Conservation (phyloP, 257 asterid species). For the Lavandula angustifolia region DNA sequence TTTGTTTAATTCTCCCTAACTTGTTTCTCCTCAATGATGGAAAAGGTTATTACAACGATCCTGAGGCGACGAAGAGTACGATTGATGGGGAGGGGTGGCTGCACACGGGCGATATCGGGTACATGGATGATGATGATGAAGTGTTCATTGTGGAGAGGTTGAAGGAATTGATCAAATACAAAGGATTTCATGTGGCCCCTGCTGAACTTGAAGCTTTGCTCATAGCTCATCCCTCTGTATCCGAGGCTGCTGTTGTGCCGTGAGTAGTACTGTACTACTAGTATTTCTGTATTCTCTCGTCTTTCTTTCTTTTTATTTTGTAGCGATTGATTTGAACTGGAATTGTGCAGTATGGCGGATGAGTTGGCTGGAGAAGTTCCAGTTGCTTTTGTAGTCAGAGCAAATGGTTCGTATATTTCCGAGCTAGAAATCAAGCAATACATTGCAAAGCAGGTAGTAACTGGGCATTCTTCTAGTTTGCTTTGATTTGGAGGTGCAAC, state of each 20-base stretch:
- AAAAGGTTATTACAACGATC: constrained; percentile 53
- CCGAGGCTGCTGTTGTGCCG: constrained; percentile 68
- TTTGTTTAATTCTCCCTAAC: no score
- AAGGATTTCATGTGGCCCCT: constrained; percentile 66
- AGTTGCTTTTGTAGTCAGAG: constrained; percentile 62
- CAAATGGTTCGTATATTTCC: constrained; percentile 42
- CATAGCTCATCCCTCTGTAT: constrained; percentile 48
- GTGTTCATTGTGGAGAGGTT: constrained; percentile 58
- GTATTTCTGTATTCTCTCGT: neutral
- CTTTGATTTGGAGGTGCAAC: neutral
- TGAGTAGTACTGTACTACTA: no score
- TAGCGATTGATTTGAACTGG: neutral
- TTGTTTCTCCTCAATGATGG: neutral
- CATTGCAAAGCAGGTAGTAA: constrained; percentile 51
- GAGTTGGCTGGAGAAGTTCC: constrained; percentile 76
- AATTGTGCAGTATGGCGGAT: constrained; percentile 51
- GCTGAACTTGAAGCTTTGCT: constrained; percentile 64
- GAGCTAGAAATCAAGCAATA: constrained; percentile 58
- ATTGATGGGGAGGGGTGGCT: constrained; percentile 56
- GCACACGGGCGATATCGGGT: constrained; percentile 59
- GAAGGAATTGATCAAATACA: constrained; percentile 60
- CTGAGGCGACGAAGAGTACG: constrained; percentile 50
- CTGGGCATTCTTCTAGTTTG: neutral
- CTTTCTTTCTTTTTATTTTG: neutral
- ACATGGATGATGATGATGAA: constrained; percentile 48